These are phyloP conservation scores for Talaromyces sp. DNA, from an alignment of 2,329 filamentous ascomycete genomes.

Conservation along the genomic window DNA sequence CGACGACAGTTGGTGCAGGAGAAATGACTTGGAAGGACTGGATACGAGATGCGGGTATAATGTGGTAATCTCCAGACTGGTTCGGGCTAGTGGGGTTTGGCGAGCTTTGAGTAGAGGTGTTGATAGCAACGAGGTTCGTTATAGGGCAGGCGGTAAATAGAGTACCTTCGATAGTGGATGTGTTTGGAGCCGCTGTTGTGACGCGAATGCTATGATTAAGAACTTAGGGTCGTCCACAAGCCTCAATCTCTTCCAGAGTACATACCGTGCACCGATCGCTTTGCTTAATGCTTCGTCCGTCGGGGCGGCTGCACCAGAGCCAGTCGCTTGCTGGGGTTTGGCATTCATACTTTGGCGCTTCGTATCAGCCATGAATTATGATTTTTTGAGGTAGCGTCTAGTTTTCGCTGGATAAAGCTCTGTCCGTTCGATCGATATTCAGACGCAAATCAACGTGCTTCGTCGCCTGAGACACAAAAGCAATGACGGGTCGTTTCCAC, in stretches of 20 bases:
- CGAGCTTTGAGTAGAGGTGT: slow-evolving; percentile 49
- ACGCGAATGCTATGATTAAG: slow-evolving; percentile 52
- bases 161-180: slow-evolving; percentile 57
- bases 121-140: slow-evolving; percentile 60
- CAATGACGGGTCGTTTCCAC: neutral
- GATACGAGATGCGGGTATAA: slow-evolving; percentile 60
- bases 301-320: slow-evolving; percentile 45
- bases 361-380: slow-evolving; percentile 51
- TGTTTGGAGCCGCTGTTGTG: slow-evolving; percentile 51
- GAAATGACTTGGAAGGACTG: slow-evolving; percentile 55
- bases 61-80: slow-evolving; percentile 55
- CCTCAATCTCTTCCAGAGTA: slow-evolving; percentile 13
- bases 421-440: neutral
- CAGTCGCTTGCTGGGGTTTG: slow-evolving; percentile 44
- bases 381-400: neutral
- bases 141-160: slow-evolving; percentile 61
- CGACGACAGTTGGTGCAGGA: slow-evolving; percentile 31
- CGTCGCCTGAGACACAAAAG: neutral
- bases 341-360: slow-evolving; percentile 56
- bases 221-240: neutral
- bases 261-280: slow-evolving; percentile 61
- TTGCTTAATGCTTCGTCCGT: slow-evolving; percentile 55
- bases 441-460: neutral
- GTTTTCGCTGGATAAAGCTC: neutral
- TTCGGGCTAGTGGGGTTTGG: slow-evolving; percentile 31